These are phyloP conservation scores for Ophioceras dolichostomum DNA, from an alignment of 2,329 filamentous ascomycete species.

Conservation along the genomic window DNA sequence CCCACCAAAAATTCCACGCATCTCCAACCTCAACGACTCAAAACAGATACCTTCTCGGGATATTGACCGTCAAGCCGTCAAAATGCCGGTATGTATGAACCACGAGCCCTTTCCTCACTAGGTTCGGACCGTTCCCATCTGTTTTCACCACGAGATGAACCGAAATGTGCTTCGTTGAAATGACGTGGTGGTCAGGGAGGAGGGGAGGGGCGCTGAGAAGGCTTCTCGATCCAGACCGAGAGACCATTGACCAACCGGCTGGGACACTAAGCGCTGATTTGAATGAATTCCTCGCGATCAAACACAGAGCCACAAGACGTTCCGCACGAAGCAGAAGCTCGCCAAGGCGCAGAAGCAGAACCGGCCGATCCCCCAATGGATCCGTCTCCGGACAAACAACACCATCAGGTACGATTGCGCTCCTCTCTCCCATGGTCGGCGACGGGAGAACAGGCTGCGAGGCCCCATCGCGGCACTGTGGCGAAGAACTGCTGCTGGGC, in stretches of 20 bases:
- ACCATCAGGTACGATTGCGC: slow-evolving; percentile 99
- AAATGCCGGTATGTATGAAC: slow-evolving; percentile 24
- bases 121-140: no score
- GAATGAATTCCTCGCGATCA: slow-evolving; percentile 4
- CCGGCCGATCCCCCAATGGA: slow-evolving; percentile 99
- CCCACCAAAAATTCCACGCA: slow-evolving; percentile 7
- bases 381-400: slow-evolving; percentile 95
- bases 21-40: slow-evolving; percentile 1
- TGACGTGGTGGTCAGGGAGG: no score
- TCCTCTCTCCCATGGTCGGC: no score
- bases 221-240: slow-evolving; percentile 10
- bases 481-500: no score
- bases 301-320: slow-evolving; percentile 93
- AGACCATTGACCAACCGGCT: no score
- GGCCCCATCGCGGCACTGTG: no score
- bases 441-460: neutral
- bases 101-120: no score
- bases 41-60: slow-evolving; percentile 7
- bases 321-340: slow-evolving; percentile 99
- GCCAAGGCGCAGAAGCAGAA: slow-evolving; percentile 99
- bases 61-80: slow-evolving; percentile 20
- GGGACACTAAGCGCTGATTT: no score
- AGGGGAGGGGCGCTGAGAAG: no score
- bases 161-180: no score
- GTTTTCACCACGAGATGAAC: no score